Evolutionary conservation across 192 early-diverging fungal species (phyloP).

Genomic region (Oehlia diaphana): DNA sequence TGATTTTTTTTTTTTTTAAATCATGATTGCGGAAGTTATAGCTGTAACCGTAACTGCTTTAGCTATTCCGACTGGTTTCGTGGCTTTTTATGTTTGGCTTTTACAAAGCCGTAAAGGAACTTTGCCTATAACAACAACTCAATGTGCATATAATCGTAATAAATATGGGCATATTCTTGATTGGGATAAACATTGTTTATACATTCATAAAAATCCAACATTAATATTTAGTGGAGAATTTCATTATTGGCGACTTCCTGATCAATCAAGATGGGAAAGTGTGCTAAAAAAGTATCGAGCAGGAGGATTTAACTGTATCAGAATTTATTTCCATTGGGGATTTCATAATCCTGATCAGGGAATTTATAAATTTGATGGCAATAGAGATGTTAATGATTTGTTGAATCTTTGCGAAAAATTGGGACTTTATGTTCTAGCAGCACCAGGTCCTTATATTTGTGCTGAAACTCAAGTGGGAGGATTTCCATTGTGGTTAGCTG

Average conservation of each 20-base stretch:
- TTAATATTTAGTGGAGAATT: conserved; percentile 78
- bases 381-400: conserved; percentile 70
- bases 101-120: conserved; percentile 31
- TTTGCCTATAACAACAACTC: conserved; percentile 40
- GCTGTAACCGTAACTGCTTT: not conserved
- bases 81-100: conserved; percentile 18
- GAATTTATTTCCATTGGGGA: conserved; percentile 91
- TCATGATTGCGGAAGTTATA: conserved; percentile 5
- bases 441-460: conserved; percentile 84
- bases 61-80: not conserved
- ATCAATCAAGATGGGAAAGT: conserved; percentile 60
- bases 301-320: conserved; percentile 75
- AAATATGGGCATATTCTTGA: conserved; percentile 49
- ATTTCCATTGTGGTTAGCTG: conserved; percentile 78
- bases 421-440: conserved; percentile 76
- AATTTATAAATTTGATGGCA: conserved; percentile 72
- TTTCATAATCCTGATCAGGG: conserved; percentile 74
- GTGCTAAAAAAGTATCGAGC: conserved; percentile 73
- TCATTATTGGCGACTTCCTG: conserved; percentile 85
- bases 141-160: conserved; percentile 40
- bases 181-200: conserved; percentile 71
- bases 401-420: conserved; percentile 73
- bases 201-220: conserved; percentile 63
- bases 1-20: not conserved
- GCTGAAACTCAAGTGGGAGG: conserved; percentile 76